These are phyloP conservation scores for Ehretia macrophylla DNA, from an alignment of 257 asterid species.

Conservation along the genomic window DNA sequence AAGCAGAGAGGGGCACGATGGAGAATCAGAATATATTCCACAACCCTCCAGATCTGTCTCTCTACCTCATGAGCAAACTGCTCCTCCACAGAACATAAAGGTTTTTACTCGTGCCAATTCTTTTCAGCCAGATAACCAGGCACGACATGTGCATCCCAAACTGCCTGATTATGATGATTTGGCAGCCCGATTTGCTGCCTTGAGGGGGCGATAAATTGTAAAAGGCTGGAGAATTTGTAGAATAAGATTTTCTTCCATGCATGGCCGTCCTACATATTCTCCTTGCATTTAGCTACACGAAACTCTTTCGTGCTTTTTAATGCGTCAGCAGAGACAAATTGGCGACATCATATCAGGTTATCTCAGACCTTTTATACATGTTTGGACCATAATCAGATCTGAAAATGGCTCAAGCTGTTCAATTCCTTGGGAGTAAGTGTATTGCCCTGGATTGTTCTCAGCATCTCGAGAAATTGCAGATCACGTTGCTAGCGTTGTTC, in stretches of 20 bases:
- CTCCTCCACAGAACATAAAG: slow-evolving; percentile 36
- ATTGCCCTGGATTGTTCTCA: background rate
- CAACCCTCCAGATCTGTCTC: slow-evolving; percentile 62
- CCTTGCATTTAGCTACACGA: background rate
- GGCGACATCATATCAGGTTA: background rate
- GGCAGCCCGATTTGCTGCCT: slow-evolving; percentile 85
- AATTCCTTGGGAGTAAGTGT: background rate
- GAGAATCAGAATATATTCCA: slow-evolving; percentile 29
- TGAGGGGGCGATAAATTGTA: slow-evolving; percentile 49
- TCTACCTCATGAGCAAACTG: slow-evolving; percentile 50
- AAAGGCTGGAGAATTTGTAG: background rate
- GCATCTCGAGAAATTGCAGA: background rate
- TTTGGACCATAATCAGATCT: too few species aligned
- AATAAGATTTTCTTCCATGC: background rate
- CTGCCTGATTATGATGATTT: slow-evolving; percentile 91
- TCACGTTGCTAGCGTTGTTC: background rate
- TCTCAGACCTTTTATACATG: too few species aligned
- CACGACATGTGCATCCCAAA: slow-evolving; percentile 88
- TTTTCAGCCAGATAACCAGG: slow-evolving; percentile 70
- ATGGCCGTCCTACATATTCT: too few species aligned
- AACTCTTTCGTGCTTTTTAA: background rate
- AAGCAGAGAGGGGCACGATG: slow-evolving; percentile 26
- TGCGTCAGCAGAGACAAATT: background rate
- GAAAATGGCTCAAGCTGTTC: too few species aligned
- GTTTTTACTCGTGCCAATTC: slow-evolving; percentile 62